Evolutionary conservation across 1,139 yeast species (phyloP).

Genomic region (Magnusiomyces clavatus): DNA sequence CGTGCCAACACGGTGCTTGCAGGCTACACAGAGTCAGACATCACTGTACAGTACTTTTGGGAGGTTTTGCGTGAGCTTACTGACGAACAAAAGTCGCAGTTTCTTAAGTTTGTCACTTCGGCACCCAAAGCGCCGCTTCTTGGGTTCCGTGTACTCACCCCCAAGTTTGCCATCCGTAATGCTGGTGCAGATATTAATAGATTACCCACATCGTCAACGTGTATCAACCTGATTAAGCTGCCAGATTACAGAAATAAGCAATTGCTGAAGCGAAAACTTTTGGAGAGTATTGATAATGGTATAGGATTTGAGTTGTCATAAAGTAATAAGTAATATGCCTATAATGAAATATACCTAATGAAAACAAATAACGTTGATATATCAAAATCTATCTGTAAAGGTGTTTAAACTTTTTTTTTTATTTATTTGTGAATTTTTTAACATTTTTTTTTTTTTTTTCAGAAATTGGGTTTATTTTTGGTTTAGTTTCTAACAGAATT

Average conservation of each 20-base stretch:
- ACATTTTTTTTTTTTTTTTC: neutral
- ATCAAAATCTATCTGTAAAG: neutral
- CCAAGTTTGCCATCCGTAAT: constrained; percentile 73
- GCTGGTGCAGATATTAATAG: constrained; percentile 48
- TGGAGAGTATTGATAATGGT: constrained; percentile 70
- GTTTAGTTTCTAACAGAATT: neutral
- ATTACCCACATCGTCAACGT: constrained; percentile 88
- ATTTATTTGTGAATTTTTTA: neutral
- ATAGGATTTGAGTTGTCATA: constrained; percentile 81
- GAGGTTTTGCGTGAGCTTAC: constrained; percentile 63
- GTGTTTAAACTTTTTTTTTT: neutral
- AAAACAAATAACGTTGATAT: neutral
- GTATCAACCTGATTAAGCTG: constrained; percentile 76
- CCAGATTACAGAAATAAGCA: constrained; percentile 71
- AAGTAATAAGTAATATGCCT: neutral
- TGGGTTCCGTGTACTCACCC: constrained; percentile 70
- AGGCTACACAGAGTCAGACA: constrained; percentile 53
- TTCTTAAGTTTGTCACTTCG: constrained; percentile 82
- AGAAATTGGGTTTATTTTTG: neutral
- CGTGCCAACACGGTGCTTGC: constrained; percentile 54
- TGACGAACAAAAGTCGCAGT: constrained; percentile 49
- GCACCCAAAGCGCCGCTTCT: constrained; percentile 85
- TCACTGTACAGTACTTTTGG: constrained; percentile 57
- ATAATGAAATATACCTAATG: neutral
- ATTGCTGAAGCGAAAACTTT: constrained; percentile 50